These are phyloP conservation scores for Fimicolochytrium jonesii DNA, from an alignment of 192 early-diverging fungal species.

Conservation along the genomic window DNA sequence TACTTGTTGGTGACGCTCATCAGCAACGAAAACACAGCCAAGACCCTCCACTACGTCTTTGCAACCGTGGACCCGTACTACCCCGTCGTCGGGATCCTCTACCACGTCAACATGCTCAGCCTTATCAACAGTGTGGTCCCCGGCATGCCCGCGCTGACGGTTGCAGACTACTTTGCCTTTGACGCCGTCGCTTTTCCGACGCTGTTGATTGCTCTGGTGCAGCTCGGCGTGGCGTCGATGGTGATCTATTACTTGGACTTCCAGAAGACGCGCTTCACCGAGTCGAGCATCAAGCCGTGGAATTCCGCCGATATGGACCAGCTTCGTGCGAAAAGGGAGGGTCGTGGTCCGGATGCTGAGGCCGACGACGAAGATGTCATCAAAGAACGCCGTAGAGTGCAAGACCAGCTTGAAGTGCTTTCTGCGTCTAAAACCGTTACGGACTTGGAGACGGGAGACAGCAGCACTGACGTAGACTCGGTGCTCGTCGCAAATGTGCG, in stretches of 20 bases:
- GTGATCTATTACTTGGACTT: background rate
- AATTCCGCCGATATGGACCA: background rate
- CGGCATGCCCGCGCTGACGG: background rate
- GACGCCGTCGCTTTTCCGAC: background rate
- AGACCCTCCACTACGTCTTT: background rate
- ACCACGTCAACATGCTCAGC: background rate
- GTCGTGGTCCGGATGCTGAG: background rate
- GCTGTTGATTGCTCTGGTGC: constrained; percentile 3
- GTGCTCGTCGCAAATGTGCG: constrained; percentile 20
- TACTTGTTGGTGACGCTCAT: constrained; percentile 5
- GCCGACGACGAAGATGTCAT: constrained; percentile 33
- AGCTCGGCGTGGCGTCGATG: background rate
- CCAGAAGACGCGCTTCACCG: background rate
- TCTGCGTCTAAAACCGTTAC: too few species aligned
- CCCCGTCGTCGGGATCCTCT: background rate
- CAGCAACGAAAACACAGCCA: background rate
- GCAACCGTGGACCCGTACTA: constrained; percentile 1
- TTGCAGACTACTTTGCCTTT: constrained; percentile 4
- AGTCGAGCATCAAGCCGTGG: background rate
- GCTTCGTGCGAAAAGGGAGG: background rate
- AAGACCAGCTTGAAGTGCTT: background rate
- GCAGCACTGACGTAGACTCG: too few species aligned
- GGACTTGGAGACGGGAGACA: too few species aligned
- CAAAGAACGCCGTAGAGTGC: constrained; percentile 22
- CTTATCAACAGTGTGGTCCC: background rate